phyloP scores from a whole-genome alignment of 176 grass and related monocot species.

The Rhynchospora breviuscula region DNA sequence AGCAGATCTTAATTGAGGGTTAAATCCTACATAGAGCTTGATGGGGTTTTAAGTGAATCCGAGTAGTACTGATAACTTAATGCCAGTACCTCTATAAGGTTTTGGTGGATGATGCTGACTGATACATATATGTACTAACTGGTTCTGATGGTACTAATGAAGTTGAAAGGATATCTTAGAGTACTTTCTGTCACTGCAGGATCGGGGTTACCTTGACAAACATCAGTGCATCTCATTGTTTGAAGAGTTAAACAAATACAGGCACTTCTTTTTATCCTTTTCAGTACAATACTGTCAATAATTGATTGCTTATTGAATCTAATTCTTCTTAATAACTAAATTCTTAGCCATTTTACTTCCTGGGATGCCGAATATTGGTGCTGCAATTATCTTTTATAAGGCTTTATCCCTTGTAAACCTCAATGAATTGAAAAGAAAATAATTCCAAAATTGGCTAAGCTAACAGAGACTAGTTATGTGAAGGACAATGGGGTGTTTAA shows the following conservation, averaged over 20 bases:
- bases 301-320: background rate
- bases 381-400: background rate
- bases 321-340: background rate
- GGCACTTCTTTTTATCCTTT: conserved; percentile 33
- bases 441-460: background rate
- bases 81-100: background rate
- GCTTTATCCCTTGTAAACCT: background rate
- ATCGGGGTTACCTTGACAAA: conserved; percentile 67
- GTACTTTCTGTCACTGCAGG: conserved; percentile 38
- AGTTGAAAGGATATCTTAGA: conserved; percentile 1
- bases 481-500: conserved; percentile 5
- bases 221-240: conserved; percentile 74
- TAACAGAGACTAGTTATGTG: conserved; percentile 22
- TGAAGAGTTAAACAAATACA: conserved; percentile 86
- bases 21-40: background rate
- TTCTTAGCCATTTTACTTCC: background rate
- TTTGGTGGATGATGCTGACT: background rate
- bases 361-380: background rate
- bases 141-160: conserved; percentile 2
- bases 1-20: background rate
- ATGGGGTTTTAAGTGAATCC: background rate
- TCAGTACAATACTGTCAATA: conserved; percentile 12
- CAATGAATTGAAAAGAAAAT: background rate
- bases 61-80: background rate
- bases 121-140: background rate